phyloP scores from a whole-genome alignment of 2,329 filamentous ascomycete genomes.

The Colletotrichum lindemuthianum region DNA sequence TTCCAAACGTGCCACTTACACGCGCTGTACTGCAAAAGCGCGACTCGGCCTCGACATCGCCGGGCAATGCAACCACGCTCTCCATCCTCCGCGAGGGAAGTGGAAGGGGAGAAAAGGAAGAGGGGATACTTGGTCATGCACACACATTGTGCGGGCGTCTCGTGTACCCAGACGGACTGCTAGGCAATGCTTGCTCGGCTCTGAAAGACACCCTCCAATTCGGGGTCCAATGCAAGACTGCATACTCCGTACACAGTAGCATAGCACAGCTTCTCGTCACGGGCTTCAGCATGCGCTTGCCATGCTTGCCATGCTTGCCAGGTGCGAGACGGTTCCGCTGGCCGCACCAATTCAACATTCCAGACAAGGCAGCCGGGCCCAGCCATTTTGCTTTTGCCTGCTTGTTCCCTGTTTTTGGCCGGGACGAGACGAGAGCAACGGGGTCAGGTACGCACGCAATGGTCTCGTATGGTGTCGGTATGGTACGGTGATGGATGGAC shows the following conservation, averaged over 20 bases:
- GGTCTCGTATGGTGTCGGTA: not conserved
- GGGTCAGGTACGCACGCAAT: too few relatives aligned
- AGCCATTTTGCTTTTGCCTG: conserved; percentile 36
- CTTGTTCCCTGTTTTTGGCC: conserved; percentile 29
- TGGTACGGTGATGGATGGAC: conserved; percentile 21
- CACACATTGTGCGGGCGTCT: conserved; percentile 18
- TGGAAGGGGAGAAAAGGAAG: conserved; percentile 9
- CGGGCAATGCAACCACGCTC: too few relatives aligned
- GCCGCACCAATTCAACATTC: conserved; percentile 26
- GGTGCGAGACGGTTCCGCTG: conserved; percentile 24
- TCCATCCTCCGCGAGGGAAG: not conserved
- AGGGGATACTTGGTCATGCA: conserved; percentile 32
- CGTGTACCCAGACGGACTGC: conserved; percentile 27
- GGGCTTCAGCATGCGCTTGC: not conserved
- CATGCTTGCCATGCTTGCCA: conserved; percentile 23
- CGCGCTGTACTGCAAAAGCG: too few relatives aligned
- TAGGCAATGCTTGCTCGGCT: conserved; percentile 30
- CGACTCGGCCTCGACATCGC: too few relatives aligned
- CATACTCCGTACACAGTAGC: too few relatives aligned
- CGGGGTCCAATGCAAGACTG: conserved; percentile 1
- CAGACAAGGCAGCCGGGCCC: conserved; percentile 17
- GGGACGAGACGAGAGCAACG: too few relatives aligned
- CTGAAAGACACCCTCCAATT: conserved; percentile 21
- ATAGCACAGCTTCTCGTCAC: conserved; percentile 14
- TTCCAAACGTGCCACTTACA: too few relatives aligned